Evolutionary conservation across 73 alveolate genomes (phyloP).

Genomic region (Paramecium bursaria): DNA sequence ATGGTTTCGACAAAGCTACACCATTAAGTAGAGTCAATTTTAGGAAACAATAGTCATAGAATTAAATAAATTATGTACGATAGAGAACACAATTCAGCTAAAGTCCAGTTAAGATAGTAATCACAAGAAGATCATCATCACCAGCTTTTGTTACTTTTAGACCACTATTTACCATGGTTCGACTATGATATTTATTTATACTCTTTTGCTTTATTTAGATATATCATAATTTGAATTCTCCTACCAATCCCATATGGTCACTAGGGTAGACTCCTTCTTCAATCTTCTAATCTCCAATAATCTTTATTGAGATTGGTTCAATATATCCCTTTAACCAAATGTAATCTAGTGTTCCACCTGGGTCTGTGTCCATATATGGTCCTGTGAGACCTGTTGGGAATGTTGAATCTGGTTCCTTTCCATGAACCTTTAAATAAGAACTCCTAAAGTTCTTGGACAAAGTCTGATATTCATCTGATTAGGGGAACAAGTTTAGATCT

Average conservation of each 20-base stretch:
- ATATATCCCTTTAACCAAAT: slow-evolving; percentile 64
- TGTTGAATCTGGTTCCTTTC: slow-evolving; percentile 81
- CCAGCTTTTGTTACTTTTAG: no score
- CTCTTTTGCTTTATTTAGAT: no score
- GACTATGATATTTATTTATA: no score
- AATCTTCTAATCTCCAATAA: slow-evolving; percentile 50
- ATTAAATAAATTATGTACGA: no score
- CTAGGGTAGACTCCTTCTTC: slow-evolving; percentile 63
- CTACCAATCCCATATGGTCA: slow-evolving; percentile 64
- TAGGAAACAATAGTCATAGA: no score
- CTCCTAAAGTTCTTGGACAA: slow-evolving; percentile 72
- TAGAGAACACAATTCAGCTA: no score
- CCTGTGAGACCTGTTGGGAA: slow-evolving; percentile 87
- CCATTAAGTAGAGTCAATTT: no score
- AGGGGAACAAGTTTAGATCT: slow-evolving; percentile 77
- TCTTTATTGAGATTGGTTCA: not conserved
- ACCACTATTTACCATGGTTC: no score
- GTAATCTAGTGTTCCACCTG: slow-evolving; percentile 79
- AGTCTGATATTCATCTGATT: slow-evolving; percentile 65
- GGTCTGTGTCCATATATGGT: slow-evolving; percentile 84
- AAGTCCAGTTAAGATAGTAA: no score
- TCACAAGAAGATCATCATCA: no score
- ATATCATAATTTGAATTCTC: not conserved
- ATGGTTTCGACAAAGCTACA: no score
- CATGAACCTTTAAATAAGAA: slow-evolving; percentile 64